Conservation (phyloP, 1,284 basidiomycete genomes). For the Vanrija pseudolonga region DNA sequence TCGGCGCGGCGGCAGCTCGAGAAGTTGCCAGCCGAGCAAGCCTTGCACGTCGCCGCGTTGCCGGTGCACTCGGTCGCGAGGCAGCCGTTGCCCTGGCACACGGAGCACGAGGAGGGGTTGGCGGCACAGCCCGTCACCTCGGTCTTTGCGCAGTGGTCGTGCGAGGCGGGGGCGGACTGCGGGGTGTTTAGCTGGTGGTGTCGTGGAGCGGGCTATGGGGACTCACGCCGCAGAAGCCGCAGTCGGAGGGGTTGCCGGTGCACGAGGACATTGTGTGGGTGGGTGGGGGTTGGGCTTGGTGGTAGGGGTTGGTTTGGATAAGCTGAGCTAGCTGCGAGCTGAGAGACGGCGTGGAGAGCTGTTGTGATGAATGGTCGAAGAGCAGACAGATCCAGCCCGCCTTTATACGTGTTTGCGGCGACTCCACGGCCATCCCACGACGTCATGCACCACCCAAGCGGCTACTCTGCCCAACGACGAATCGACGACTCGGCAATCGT, state of each 20-base stretch:
- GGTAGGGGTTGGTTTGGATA: too few species aligned
- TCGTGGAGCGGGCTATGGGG: neutral
- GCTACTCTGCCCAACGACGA: too few species aligned
- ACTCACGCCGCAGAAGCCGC: constrained; percentile 45
- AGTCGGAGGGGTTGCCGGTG: constrained; percentile 43
- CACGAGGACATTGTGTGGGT: constrained; percentile 21
- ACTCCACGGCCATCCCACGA: too few species aligned
- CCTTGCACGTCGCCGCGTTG: constrained; percentile 39
- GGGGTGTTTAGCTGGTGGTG: neutral
- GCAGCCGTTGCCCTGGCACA: constrained; percentile 42
- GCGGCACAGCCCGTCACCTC: constrained; percentile 40
- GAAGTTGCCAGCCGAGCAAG: constrained; percentile 38
- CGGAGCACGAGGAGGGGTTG: constrained; percentile 33
- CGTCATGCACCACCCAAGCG: too few species aligned
- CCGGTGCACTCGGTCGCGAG: constrained; percentile 44
- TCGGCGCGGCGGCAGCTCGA: constrained; percentile 36
- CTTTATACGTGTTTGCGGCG: too few species aligned
- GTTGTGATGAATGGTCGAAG: too few species aligned
- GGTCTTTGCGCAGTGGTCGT: constrained; percentile 37
- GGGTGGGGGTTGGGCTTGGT: neutral
- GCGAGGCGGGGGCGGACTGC: constrained; percentile 1
- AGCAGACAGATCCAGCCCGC: too few species aligned
- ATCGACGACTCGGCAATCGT: too few species aligned
- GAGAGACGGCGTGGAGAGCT: too few species aligned
- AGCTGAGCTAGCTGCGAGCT: too few species aligned